These are phyloP conservation scores for Madurella mycetomatis DNA, from an alignment of 2,329 filamentous ascomycete species.

Conservation along the genomic window DNA sequence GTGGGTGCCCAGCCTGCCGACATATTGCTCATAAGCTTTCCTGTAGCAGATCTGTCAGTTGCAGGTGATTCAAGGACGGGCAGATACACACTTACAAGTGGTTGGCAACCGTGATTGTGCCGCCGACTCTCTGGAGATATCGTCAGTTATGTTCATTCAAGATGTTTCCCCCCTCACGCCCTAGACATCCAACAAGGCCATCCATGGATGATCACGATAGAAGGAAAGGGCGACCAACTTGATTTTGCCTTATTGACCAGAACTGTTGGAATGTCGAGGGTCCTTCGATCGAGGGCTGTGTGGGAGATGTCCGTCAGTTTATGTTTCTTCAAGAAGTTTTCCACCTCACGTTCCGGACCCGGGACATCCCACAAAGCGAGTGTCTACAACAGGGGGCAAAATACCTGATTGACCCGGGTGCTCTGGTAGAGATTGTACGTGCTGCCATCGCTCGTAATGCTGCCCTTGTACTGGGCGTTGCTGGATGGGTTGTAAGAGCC, in stretches of 20 bases:
- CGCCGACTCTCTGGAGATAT: slow-evolving; percentile 30
- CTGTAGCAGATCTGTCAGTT: no score
- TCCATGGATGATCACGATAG: no score
- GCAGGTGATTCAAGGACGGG: no score
- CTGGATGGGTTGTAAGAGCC: slow-evolving; percentile 37
- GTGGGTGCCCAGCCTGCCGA: slow-evolving; percentile 41
- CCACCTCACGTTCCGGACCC: no score
- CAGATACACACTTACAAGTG: slow-evolving; percentile 49
- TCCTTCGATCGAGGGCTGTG: slow-evolving; percentile 40
- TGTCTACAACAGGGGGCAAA: no score
- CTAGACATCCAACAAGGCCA: no score
- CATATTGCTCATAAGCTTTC: slow-evolving; percentile 30
- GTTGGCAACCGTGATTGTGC: slow-evolving; percentile 45
- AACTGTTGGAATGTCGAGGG: slow-evolving; percentile 46
- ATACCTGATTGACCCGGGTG: slow-evolving; percentile 30
- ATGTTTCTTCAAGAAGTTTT: no score
- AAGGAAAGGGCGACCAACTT: no score
- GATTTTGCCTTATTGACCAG: slow-evolving; percentile 37
- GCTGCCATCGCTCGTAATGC: slow-evolving; percentile 30
- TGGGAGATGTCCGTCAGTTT: no score
- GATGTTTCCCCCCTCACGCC: no score
- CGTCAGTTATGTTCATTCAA: no score
- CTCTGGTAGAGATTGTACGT: slow-evolving; percentile 33
- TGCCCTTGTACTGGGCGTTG: slow-evolving; percentile 30
- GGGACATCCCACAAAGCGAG: no score